These are phyloP conservation scores for Podospora conica DNA, from an alignment of 495 filamentous ascomycete genomes.

Conservation along the genomic window DNA sequence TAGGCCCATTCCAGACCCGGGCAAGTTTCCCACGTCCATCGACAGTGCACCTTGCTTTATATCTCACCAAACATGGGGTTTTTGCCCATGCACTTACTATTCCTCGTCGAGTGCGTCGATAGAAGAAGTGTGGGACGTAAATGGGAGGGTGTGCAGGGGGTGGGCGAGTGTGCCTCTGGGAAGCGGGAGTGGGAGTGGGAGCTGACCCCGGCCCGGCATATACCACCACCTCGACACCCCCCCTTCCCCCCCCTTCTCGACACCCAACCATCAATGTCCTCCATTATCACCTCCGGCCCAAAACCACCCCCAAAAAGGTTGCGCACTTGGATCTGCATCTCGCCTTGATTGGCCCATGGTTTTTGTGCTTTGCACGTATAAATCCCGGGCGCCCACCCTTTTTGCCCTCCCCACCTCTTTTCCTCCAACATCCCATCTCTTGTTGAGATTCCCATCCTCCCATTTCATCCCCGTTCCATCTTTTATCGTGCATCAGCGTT, in stretches of 20 bases:
- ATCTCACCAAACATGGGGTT: neutral
- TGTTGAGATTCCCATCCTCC: neutral
- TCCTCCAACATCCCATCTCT: neutral
- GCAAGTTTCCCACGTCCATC: neutral
- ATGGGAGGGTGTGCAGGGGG: neutral
- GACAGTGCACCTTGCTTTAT: neutral
- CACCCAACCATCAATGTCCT: neutral
- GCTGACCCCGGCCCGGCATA: neutral
- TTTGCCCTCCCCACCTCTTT: neutral
- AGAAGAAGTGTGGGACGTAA: neutral
- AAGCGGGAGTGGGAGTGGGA: neutral
- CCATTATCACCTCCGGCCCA: neutral
- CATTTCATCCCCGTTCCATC: neutral
- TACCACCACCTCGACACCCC: neutral
- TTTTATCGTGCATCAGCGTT: neutral
- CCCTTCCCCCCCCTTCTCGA: neutral
- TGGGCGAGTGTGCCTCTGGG: neutral
- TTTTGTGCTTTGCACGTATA: slow-evolving; percentile 1
- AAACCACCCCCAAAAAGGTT: neutral
- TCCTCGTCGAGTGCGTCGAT: neutral
- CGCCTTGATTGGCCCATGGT: neutral
- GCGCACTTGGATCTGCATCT: neutral
- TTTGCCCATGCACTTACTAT: neutral
- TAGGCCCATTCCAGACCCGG: neutral
- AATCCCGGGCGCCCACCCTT: neutral